Base-by-base conservation (phyloP, 495 filamentous ascomycete species). In the Lindgomyces ingoldianus region DNA sequence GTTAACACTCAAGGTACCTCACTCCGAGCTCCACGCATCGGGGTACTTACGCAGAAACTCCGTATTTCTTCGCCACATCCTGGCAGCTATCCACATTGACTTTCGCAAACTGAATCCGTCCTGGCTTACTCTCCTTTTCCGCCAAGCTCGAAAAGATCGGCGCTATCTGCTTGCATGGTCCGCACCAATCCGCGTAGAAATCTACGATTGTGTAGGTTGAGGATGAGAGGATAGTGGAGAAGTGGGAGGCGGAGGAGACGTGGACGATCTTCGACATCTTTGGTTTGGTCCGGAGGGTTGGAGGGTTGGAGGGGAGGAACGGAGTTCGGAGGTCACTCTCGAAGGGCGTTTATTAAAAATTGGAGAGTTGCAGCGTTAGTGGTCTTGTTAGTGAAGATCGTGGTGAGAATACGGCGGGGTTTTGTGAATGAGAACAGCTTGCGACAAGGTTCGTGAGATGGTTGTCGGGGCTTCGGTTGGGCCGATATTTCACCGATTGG, bases 111-210 rank as follows among this genome's bases (percentile, higher is more conserved):
- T 62, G 64, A 11, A 73, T 11, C 50, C 44, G 49, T 12, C 69
- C 69, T 16, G 65, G 58, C 57, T 65, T 61, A 0, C 49, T 27
- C 47, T 73, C 62, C 25, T 60, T 58, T 21, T 67, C 60, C n/a
- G 73, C 70, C 10, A 73, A 69, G 12, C 49, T 18, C 4, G 61
- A 25, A 59, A 72, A 73, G 27, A 72, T 27, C 1, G 71, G 71
- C 19, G 69, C 62, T n/a, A 73, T 73, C 29, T 55, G 52, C 42
- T 73, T 73, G 57, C 71, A 73, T 11, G 71, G 71, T 9, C 71
- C 71, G 53, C 71, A 73, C 71, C 71, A 73, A 63, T 69, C 67
- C 53, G 71, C 71, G 56, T 72, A 72, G 69, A 73, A 73, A 59
- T 73, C 71, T 54, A 67, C 60, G 60, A 73, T 57, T 0, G 68